phyloP scores from a whole-genome alignment of 2,329 filamentous ascomycete genomes.

The Epicoccum sorghinum region DNA sequence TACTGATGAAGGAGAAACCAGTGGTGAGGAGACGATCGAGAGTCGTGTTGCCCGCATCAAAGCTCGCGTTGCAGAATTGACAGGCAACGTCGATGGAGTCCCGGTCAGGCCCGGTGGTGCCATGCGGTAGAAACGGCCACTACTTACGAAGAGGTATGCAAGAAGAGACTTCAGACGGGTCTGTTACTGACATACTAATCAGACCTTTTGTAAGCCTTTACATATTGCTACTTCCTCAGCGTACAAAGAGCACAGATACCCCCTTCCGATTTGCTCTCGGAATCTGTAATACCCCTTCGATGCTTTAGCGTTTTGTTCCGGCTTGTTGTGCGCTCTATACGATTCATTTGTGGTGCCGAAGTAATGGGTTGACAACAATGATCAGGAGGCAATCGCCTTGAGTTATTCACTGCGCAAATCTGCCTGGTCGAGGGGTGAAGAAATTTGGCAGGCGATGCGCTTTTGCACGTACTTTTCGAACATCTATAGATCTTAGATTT shows the following conservation, averaged over 20 bases:
- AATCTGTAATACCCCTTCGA: constrained; percentile 35
- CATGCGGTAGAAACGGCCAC: neutral
- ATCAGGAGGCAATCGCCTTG: neutral
- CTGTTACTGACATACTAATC: neutral
- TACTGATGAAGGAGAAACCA: constrained; percentile 85
- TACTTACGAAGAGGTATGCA: constrained; percentile 7
- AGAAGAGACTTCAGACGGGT: neutral
- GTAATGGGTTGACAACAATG: too few relatives aligned
- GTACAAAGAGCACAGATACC: constrained; percentile 34
- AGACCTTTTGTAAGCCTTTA: constrained; percentile 9
- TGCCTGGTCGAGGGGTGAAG: neutral
- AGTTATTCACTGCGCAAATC: constrained; percentile 8
- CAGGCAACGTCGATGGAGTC: constrained; percentile 58
- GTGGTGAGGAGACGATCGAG: constrained; percentile 95
- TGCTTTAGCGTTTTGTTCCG: constrained; percentile 8
- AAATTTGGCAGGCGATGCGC: constrained; percentile 1
- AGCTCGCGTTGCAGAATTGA: constrained; percentile 92
- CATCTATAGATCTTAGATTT: neutral
- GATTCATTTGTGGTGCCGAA: constrained; percentile 2
- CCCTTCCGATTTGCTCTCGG: constrained; percentile 29
- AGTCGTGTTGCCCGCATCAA: constrained; percentile 97
- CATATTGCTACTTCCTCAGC: constrained; percentile 28
- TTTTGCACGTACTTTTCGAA: constrained; percentile 8
- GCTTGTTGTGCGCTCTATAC: neutral
- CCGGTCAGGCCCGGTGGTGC: constrained; percentile 19